Evolutionary conservation across 495 filamentous ascomycete species (phyloP).

Genomic region (Pyrenopolyporus hunteri): DNA sequence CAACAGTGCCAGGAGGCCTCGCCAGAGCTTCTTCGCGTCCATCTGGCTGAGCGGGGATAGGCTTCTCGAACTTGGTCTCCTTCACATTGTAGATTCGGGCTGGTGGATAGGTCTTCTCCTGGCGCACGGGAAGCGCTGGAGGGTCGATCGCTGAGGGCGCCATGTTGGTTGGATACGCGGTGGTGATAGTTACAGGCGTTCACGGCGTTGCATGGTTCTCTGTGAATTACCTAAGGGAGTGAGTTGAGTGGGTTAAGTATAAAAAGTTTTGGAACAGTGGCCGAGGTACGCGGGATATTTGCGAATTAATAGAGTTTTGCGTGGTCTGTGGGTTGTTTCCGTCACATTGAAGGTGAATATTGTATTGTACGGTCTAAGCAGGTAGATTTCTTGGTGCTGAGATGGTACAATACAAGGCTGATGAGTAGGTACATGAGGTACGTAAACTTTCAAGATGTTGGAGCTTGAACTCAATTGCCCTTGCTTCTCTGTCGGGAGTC

Average conservation of each 20-base stretch:
- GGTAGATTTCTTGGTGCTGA: too few relatives aligned
- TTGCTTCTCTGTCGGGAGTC: conserved; percentile 12
- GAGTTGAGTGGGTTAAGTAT: conserved; percentile 1
- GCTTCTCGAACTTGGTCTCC: conserved; percentile 81
- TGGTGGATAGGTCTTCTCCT: conserved; percentile 51
- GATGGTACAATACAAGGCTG: conserved; percentile 34
- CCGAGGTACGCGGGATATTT: too few relatives aligned
- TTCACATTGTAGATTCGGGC: conserved; percentile 59
- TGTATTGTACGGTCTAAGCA: too few relatives aligned
- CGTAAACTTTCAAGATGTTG: too few relatives aligned
- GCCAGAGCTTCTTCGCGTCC: conserved; percentile 67
- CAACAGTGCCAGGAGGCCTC: conserved; percentile 53
- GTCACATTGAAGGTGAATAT: too few relatives aligned
- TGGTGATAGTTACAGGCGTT: not conserved
- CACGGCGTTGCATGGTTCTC: conserved; percentile 15
- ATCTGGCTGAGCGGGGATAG: conserved; percentile 68
- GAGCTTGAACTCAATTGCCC: too few relatives aligned
- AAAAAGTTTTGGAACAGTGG: too few relatives aligned
- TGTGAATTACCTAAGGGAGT: too few relatives aligned
- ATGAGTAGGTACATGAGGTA: conserved; percentile 12
- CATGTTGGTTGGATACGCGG: conserved; percentile 40
- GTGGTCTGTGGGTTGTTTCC: too few relatives aligned
- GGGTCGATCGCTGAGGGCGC: conserved; percentile 52
- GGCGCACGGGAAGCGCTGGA: conserved; percentile 40
- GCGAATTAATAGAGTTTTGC: too few relatives aligned